Percentiles rank a stretch among this genome's conserved stretches.
Evolutionary conservation across 306 rosid species (phyloP).

Genomic region (Cucurbita argyrosperma): DNA sequence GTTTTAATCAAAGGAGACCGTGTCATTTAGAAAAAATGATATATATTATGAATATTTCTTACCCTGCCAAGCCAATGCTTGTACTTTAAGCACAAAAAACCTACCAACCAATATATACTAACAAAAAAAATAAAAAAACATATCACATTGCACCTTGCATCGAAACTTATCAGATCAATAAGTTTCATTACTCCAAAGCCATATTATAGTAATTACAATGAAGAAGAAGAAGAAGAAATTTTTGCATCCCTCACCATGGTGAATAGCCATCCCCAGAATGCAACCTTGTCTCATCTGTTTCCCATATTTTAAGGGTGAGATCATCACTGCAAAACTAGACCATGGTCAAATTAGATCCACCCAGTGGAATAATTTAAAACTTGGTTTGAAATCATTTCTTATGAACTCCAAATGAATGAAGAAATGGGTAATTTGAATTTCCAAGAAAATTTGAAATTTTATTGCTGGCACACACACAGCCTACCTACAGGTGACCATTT

Average conservation of each 20-base stretch:
- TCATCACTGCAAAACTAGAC: conserved; percentile 56
- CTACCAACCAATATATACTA: neutral
- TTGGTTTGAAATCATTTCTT: neutral
- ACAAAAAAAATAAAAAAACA: neutral
- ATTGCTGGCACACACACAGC: neutral
- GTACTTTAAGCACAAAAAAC: neutral
- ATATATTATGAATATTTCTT: neutral
- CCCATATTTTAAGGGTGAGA: conserved; percentile 85
- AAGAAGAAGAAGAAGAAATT: neutral
- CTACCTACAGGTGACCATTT: conserved; percentile 85
- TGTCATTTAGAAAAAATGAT: neutral
- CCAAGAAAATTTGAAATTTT: neutral
- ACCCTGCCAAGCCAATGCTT: neutral
- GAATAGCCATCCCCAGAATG: conserved; percentile 47
- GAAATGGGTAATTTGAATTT: conserved; percentile 3
- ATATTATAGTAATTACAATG: neutral
- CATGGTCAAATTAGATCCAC: neutral
- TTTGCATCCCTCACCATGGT: conserved; percentile 51
- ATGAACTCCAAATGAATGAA: neutral
- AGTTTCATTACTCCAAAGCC: neutral
- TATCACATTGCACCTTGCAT: neutral
- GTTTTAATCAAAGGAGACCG: neutral
- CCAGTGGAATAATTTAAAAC: neutral
- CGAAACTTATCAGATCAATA: neutral
- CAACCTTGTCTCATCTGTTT: conserved; percentile 32